Evolutionary conservation across 441 rosid genomes (phyloP).

Genomic region (Geranium incanum): DNA sequence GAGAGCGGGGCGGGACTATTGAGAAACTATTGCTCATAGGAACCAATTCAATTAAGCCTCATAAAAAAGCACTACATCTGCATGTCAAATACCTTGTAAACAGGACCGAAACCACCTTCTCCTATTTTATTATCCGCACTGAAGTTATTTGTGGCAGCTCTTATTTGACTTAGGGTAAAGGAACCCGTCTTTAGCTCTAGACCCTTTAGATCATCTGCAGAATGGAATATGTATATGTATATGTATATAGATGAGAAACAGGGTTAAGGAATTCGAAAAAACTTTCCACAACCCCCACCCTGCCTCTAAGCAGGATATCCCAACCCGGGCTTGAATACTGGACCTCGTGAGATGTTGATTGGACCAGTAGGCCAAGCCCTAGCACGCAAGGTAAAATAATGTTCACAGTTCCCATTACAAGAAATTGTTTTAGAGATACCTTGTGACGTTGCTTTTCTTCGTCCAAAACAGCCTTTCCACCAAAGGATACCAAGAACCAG

Average conservation of each 20-base stretch:
- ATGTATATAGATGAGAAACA: too few relatives aligned
- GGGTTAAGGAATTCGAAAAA: too few relatives aligned
- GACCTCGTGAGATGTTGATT: too few relatives aligned
- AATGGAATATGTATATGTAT: too few relatives aligned
- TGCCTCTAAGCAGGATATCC: too few relatives aligned
- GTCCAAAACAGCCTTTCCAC: constrained; percentile 37
- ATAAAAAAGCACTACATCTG: not conserved
- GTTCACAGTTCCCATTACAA: not conserved
- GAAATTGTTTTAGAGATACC: constrained; percentile 21
- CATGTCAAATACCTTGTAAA: constrained; percentile 32
- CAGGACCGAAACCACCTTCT: constrained; percentile 52
- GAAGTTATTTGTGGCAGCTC: constrained; percentile 39
- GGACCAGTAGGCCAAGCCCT: too few relatives aligned
- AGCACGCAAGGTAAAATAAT: too few relatives aligned
- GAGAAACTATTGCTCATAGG: not conserved
- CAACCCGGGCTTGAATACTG: too few relatives aligned
- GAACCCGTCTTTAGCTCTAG: constrained; percentile 30
- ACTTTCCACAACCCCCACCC: too few relatives aligned
- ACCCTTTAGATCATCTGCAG: constrained; percentile 24
- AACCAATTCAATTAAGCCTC: not conserved
- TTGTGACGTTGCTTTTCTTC: constrained; percentile 29
- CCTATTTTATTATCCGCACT: constrained; percentile 35
- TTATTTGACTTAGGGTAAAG: constrained; percentile 33
- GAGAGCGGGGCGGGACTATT: not conserved
- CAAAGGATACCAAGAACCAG: constrained; percentile 35